Percentiles rank a stretch among this genome's conserved stretches.
These are phyloP conservation scores for Leishmania martiniquensis DNA, from an alignment of 208 protist genomes.

Conservation along the genomic window DNA sequence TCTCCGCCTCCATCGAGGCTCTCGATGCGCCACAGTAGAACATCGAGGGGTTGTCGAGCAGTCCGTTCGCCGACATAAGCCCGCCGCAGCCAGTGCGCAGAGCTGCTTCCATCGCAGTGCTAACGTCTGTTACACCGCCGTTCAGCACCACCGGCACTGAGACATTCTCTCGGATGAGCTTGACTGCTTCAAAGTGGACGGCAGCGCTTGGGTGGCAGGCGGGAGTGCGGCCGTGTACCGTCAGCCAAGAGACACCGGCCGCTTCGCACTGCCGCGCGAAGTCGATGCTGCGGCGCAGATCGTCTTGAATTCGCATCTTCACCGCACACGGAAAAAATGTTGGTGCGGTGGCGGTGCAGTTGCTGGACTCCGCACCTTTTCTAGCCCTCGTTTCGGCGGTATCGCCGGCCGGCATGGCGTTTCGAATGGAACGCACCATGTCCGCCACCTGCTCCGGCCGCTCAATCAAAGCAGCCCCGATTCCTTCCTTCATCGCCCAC, in stretches of 20 bases:
- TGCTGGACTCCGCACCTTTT: background rate
- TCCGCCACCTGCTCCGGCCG: constrained; percentile 80
- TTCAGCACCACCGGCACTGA: constrained; percentile 85
- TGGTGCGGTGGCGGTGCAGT: background rate
- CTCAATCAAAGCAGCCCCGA: constrained; percentile 74
- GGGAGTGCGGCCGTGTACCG: constrained; percentile 88
- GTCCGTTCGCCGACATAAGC: constrained; percentile 81
- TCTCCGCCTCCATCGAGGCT: background rate
- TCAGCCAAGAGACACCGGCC: constrained; percentile 81
- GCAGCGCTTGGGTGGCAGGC: constrained; percentile 48
- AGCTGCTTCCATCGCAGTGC: constrained; percentile 50
- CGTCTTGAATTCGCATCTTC: constrained; percentile 86
- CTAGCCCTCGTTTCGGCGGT: background rate
- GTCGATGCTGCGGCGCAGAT: constrained; percentile 76
- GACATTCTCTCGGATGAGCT: constrained; percentile 62
- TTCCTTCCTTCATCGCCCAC: constrained; percentile 85
- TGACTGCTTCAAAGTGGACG: constrained; percentile 66
- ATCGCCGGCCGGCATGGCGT: constrained; percentile 35
- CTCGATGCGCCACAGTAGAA: constrained; percentile 37
- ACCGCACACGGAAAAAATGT: constrained; percentile 59
- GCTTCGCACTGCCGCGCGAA: constrained; percentile 82
- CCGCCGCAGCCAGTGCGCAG: constrained; percentile 61
- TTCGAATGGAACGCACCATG: constrained; percentile 73
- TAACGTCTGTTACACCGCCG: constrained; percentile 68
- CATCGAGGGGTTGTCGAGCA: constrained; percentile 87